Conservation (phyloP, 2,329 filamentous ascomycete species). For the Thielaviopsis ethacetica region DNA sequence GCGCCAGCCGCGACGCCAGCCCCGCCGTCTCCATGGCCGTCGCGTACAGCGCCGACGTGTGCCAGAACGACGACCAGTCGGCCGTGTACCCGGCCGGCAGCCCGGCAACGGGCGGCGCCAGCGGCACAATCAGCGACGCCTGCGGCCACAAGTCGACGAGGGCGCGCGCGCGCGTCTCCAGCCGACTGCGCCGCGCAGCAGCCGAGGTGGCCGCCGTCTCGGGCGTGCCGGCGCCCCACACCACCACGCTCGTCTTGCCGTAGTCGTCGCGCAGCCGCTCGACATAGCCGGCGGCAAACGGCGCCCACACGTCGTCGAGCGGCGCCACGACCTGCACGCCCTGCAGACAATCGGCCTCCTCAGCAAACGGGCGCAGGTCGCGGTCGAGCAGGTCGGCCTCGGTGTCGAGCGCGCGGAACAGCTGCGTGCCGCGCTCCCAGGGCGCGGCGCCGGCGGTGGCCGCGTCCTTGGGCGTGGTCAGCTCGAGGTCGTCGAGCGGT, state of each 20-base stretch:
- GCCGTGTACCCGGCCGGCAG: constrained; percentile 37
- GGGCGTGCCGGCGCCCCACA: constrained; percentile 63
- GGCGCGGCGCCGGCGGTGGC: constrained; percentile 72
- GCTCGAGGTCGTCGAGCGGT: constrained; percentile 72
- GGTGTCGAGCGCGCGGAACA: constrained; percentile 56
- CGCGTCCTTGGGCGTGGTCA: constrained; percentile 31
- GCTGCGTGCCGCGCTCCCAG: constrained; percentile 55
- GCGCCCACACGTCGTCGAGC: constrained; percentile 66
- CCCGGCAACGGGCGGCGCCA: constrained; percentile 37
- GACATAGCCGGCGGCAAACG: constrained; percentile 56
- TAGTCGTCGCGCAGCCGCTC: constrained; percentile 78
- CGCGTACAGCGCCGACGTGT: constrained; percentile 59
- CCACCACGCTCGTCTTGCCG: constrained; percentile 72
- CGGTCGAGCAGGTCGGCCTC: constrained; percentile 79
- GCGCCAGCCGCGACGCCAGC: constrained; percentile 55
- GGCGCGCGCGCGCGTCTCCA: constrained; percentile 59
- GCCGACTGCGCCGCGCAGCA: constrained; percentile 30
- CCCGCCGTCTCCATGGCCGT: constrained; percentile 65
- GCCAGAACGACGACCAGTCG: constrained; percentile 55
- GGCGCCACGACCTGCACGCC: constrained; percentile 63
- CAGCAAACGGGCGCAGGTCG: constrained; percentile 74
- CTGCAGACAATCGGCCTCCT: constrained; percentile 88
- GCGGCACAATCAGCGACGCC: constrained; percentile 62
- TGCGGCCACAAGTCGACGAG: constrained; percentile 52
- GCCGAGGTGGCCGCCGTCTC: neutral